Evolutionary conservation across 2,329 filamentous ascomycete genomes (phyloP).

Genomic region (Helicocarpus griseus): DNA sequence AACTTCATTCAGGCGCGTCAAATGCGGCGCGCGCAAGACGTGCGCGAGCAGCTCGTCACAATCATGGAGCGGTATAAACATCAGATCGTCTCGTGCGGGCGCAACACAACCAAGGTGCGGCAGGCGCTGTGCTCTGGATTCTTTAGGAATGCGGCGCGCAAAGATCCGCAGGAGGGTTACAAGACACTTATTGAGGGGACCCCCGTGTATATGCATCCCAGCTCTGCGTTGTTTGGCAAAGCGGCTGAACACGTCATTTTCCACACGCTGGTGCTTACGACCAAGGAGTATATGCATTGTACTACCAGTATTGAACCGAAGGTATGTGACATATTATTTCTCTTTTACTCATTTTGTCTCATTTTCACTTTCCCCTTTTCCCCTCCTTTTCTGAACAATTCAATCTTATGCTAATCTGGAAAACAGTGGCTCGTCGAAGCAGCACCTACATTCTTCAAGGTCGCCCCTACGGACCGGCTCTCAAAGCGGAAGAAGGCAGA

Average conservation of each 20-base stretch:
- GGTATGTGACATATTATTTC: slow-evolving; percentile 27
- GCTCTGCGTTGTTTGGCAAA: slow-evolving; percentile 86
- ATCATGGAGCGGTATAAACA: slow-evolving; percentile 93
- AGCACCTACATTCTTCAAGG: slow-evolving; percentile 98
- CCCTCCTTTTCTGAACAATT: not conserved
- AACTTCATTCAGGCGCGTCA: slow-evolving; percentile 92
- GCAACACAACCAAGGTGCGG: slow-evolving; percentile 76
- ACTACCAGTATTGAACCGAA: slow-evolving; percentile 92
- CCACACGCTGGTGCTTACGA: slow-evolving; percentile 47
- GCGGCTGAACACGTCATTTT: slow-evolving; percentile 95
- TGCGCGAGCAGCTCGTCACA: slow-evolving; percentile 79
- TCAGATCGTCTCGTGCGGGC: slow-evolving; percentile 70
- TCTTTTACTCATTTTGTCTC: not conserved
- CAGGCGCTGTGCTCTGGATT: slow-evolving; percentile 86
- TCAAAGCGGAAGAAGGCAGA: slow-evolving; percentile 91
- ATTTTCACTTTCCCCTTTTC: not conserved
- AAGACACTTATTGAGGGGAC: slow-evolving; percentile 95
- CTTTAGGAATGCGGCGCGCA: slow-evolving; percentile 89
- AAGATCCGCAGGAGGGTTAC: slow-evolving; percentile 93
- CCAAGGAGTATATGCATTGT: slow-evolving; percentile 97
- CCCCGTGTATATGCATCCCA: slow-evolving; percentile 88
- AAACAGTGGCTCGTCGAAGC: slow-evolving; percentile 70
- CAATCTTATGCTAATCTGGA: slow-evolving; percentile 4
- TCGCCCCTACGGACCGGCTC: slow-evolving; percentile 74
- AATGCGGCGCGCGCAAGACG: slow-evolving; percentile 83